phyloP scores from a whole-genome alignment of 169 alveolate genomes.

The Plasmodium gallinaceum region DNA sequence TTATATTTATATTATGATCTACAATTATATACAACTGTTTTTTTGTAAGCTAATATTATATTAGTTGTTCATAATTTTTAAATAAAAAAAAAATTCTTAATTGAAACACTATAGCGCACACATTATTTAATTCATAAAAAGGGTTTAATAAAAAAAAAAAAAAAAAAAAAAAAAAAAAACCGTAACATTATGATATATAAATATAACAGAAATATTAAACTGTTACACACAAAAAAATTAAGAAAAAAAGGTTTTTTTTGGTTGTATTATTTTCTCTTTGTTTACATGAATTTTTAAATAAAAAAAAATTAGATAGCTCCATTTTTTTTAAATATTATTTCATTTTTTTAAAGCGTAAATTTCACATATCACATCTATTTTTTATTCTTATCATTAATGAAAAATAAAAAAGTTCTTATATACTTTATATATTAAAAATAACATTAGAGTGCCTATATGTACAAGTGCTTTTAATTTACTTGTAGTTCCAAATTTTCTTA shows the following conservation, averaged over 20 bases:
- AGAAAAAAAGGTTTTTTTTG: constrained; percentile 22
- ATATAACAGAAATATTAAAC: constrained; percentile 7
- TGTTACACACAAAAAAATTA: constrained; percentile 28
- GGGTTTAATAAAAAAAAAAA: constrained; percentile 10
- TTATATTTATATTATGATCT: constrained; percentile 12
- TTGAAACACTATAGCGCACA: constrained; percentile 26
- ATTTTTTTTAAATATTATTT: neutral
- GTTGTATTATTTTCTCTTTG: constrained; percentile 12
- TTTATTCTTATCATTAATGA: constrained; percentile 7
- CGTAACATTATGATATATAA: neutral
- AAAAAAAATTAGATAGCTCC: neutral
- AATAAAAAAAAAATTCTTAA: constrained; percentile 22
- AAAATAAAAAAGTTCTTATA: constrained; percentile 2
- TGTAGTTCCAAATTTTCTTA: neutral
- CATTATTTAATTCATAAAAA: constrained; percentile 6
- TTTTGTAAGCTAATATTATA: constrained; percentile 2
- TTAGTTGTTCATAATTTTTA: constrained; percentile 54
- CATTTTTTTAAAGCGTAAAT: constrained; percentile 18
- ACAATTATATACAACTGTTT: neutral
- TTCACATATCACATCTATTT: neutral
- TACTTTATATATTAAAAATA: constrained; percentile 7
- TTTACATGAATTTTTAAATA: constrained; percentile 14
- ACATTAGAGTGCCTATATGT: neutral
- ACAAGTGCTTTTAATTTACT: neutral
- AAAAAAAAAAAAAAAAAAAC: neutral